Percentiles rank a stretch among this genome's conserved stretches.
Evolutionary conservation across 192 early-diverging fungal species (phyloP).

Genomic region (Dimargaris verticillata): DNA sequence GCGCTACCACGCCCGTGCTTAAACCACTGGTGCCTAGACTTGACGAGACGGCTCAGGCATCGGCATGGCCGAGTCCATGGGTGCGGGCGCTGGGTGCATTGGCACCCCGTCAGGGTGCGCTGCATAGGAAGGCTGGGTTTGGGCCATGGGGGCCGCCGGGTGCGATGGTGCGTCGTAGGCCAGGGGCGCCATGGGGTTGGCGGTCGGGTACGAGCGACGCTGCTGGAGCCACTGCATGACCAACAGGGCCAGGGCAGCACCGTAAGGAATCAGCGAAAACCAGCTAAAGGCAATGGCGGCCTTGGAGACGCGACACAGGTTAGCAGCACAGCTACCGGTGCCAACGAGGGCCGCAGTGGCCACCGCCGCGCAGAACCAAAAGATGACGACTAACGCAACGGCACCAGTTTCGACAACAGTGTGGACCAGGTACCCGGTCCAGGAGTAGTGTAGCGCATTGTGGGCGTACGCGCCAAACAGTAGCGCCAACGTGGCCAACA

Average conservation of each 20-base stretch:
- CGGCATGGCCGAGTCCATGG: too few species aligned
- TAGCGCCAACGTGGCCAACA: too few species aligned
- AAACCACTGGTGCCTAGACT: too few species aligned
- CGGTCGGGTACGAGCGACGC: not conserved
- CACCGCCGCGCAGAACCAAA: slow-evolving; percentile 9
- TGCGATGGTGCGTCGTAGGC: not conserved
- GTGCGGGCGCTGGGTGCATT: too few species aligned
- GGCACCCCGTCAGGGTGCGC: too few species aligned
- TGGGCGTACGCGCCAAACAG: not conserved
- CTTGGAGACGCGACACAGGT: not conserved
- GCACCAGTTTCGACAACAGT: not conserved
- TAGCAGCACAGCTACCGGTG: not conserved
- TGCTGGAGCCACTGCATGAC: not conserved
- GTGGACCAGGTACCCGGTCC: not conserved
- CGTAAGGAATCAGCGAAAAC: not conserved
- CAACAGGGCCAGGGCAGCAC: not conserved
- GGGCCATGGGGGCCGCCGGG: too few species aligned
- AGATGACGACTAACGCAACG: not conserved
- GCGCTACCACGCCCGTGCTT: too few species aligned
- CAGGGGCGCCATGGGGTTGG: not conserved
- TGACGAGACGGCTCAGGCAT: too few species aligned
- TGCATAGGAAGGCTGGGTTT: too few species aligned
- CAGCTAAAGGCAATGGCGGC: slow-evolving; percentile 11
- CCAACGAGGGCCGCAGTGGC: slow-evolving; percentile 6
- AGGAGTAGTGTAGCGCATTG: not conserved